phyloP scores from a whole-genome alignment of 768 basidiomycete species.

The Hemileccinum impolitum region DNA sequence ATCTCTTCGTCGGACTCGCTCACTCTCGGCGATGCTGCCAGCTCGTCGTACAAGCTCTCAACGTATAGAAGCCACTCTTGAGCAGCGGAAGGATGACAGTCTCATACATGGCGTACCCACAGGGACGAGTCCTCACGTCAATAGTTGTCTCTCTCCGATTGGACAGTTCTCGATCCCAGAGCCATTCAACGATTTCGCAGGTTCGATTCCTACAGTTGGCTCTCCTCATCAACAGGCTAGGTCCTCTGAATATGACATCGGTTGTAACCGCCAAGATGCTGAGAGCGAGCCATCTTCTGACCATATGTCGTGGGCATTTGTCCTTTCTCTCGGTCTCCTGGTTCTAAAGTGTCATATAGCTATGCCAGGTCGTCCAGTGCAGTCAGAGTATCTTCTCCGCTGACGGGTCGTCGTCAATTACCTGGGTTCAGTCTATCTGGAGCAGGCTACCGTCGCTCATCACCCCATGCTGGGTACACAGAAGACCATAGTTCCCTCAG shows the following conservation, averaged over 20 bases:
- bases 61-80: not conserved
- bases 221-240: not conserved
- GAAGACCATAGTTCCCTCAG: not conserved
- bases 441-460: not conserved
- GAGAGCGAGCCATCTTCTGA: constrained; percentile 1
- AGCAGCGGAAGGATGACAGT: not conserved
- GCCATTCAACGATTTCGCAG: constrained; percentile 2
- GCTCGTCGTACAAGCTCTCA: constrained; percentile 3
- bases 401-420: constrained; percentile 5
- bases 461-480: not conserved
- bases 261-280: not conserved
- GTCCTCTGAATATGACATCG: not conserved
- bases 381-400: constrained; percentile 11
- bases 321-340: not conserved
- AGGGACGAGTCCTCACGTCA: not conserved
- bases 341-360: constrained; percentile 12
- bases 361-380: not conserved
- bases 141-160: constrained; percentile 18
- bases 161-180: constrained; percentile 10
- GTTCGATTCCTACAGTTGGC: not conserved
- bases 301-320: constrained; percentile 10
- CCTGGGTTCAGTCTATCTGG: not conserved
- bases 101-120: not conserved
- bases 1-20: not conserved
- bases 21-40: not conserved